Percentiles rank a stretch among this genome's conserved stretches.
These are phyloP conservation scores for Myriangium duriaei DNA, from an alignment of 2,329 filamentous ascomycete genomes.

Conservation along the genomic window DNA sequence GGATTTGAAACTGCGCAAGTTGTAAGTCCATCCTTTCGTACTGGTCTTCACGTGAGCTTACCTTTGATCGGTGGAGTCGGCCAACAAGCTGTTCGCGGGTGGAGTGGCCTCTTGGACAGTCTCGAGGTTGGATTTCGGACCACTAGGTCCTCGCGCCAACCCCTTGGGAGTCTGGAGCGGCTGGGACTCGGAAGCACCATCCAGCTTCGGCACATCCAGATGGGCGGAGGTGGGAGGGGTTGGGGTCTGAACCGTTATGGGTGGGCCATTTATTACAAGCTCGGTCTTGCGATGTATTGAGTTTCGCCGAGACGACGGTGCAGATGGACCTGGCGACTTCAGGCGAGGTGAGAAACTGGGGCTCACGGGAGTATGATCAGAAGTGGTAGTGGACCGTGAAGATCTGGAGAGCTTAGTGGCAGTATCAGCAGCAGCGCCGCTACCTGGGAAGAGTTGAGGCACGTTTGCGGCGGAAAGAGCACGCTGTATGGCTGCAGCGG, in stretches of 20 bases:
- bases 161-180: slow-evolving; percentile 25
- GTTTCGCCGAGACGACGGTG: slow-evolving; percentile 31
- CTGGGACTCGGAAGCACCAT: slow-evolving; percentile 25
- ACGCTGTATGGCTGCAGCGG: slow-evolving; percentile 51
- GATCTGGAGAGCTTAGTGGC: slow-evolving; percentile 49
- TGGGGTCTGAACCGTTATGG: slow-evolving; percentile 34
- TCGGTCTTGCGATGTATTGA: slow-evolving; percentile 31
- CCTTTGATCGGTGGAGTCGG: slow-evolving; percentile 9
- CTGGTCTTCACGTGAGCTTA: background rate
- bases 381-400: slow-evolving; percentile 38
- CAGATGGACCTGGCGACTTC: slow-evolving; percentile 58
- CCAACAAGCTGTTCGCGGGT: slow-evolving; percentile 7
- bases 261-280: slow-evolving; percentile 29
- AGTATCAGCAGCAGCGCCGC: slow-evolving; percentile 42
- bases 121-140: slow-evolving; percentile 42
- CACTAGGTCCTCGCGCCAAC: slow-evolving; percentile 24
- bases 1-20: slow-evolving; percentile 3
- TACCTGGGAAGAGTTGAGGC: slow-evolving; percentile 49
- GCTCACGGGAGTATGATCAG: slow-evolving; percentile 51
- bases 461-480: slow-evolving; percentile 56
- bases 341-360: slow-evolving; percentile 59
- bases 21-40: background rate
- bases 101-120: slow-evolving; percentile 34
- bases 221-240: slow-evolving; percentile 28
- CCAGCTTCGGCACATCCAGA: slow-evolving; percentile 21